Conservation (phyloP, 1,284 basidiomycete genomes). For the Pseudozyma hubeiensis region DNA sequence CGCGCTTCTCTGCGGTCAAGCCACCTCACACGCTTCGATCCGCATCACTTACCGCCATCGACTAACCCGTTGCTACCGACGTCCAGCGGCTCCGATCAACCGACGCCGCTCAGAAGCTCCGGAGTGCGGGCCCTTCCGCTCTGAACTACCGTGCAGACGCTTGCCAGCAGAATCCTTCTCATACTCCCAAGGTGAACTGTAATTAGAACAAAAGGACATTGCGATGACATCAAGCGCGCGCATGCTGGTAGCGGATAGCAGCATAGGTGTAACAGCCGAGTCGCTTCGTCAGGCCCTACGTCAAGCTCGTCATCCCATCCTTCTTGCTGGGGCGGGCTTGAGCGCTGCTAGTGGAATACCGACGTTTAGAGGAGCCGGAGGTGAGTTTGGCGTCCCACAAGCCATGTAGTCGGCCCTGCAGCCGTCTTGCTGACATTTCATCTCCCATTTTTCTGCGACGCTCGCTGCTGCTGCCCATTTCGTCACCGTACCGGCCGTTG, state of each 20-base stretch:
- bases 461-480: not conserved
- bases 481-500: not conserved
- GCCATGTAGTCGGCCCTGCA: not conserved
- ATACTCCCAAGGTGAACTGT: too few species aligned
- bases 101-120: too few species aligned
- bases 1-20: too few species aligned
- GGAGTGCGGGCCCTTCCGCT: too few species aligned
- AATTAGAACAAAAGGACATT: too few species aligned
- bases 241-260: constrained; percentile 18
- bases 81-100: too few species aligned
- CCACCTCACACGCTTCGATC: too few species aligned
- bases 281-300: constrained; percentile 66
- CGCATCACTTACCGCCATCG: too few species aligned
- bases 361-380: constrained; percentile 76
- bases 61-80: too few species aligned
- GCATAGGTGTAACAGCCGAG: constrained; percentile 18
- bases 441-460: not conserved
- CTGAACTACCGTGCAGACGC: too few species aligned
- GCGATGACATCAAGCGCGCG: not conserved
- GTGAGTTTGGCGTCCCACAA: constrained; percentile 13
- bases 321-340: constrained; percentile 76
- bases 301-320: constrained; percentile 72
- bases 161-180: not conserved
- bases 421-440: too few species aligned
- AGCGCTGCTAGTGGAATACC: constrained; percentile 74